phyloP scores from a whole-genome alignment of 257 asterid genomes.

The Solanum peruvianum region DNA sequence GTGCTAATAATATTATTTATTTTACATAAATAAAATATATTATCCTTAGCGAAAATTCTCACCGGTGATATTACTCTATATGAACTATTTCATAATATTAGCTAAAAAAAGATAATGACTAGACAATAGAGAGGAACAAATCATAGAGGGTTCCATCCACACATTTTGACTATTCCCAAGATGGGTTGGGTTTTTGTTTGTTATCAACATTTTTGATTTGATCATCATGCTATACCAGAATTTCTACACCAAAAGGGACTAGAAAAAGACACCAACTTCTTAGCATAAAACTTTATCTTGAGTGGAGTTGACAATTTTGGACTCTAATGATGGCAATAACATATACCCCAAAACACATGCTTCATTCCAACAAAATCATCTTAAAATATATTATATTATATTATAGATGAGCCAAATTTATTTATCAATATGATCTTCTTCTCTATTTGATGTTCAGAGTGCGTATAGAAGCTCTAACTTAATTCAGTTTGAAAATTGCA shows the following conservation, averaged over 20 bases:
- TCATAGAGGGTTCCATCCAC: background rate
- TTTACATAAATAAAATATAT: background rate
- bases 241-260: background rate
- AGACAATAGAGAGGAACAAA: background rate
- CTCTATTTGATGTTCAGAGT: no score
- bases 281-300: background rate
- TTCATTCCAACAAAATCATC: background rate
- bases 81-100: background rate
- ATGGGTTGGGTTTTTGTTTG: background rate
- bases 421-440: no score
- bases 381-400: background rate
- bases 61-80: background rate
- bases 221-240: background rate
- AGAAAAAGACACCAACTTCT: background rate
- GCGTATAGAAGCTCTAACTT: no score
- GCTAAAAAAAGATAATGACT: background rate
- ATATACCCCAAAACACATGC: background rate
- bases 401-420: background rate
- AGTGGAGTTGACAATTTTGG: background rate
- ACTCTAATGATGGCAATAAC: background rate
- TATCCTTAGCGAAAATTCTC: background rate
- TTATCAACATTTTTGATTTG: background rate
- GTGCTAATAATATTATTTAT: background rate
- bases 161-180: background rate
- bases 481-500: no score